Evolutionary conservation across 331 rosid species (phyloP).

Genomic region (Erythrophleum ivorense): DNA sequence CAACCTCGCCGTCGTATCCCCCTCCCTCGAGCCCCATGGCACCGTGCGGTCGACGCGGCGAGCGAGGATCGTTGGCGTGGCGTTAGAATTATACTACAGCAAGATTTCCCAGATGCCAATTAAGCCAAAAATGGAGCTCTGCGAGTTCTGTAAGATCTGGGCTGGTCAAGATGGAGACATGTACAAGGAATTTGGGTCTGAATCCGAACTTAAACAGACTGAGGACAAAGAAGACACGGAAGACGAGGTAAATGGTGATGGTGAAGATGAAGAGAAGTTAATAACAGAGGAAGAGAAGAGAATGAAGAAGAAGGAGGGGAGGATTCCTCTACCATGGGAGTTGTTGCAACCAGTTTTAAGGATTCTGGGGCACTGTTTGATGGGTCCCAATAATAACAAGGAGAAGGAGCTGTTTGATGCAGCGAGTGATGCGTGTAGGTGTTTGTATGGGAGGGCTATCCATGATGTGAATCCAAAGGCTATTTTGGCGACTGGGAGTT

Average conservation of each 20-base stretch:
- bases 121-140: constrained; percentile 60
- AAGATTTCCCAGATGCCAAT: constrained; percentile 52
- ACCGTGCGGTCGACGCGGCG: constrained; percentile 69
- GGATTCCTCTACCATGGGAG: constrained; percentile 78
- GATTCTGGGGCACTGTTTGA: constrained; percentile 66
- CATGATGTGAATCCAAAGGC: constrained; percentile 72
- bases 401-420: constrained; percentile 38
- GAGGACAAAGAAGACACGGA: neutral
- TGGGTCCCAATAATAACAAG: constrained; percentile 40
- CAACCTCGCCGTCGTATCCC: constrained; percentile 53
- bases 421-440: constrained; percentile 58
- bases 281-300: neutral
- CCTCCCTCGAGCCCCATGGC: constrained; percentile 70
- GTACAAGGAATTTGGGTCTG: constrained; percentile 19
- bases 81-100: constrained; percentile 58
- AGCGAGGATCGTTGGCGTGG: constrained; percentile 70
- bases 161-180: constrained; percentile 55
- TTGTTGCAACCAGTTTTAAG: constrained; percentile 66
- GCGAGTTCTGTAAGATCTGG: constrained; percentile 68
- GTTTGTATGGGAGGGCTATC: constrained; percentile 64
- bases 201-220: neutral
- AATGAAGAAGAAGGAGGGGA: constrained; percentile 40
- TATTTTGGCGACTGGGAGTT: constrained; percentile 65
- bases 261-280: neutral
- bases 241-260: neutral